These are phyloP conservation scores for Acacia confusa DNA, from an alignment of 306 rosid genomes.

Conservation along the genomic window DNA sequence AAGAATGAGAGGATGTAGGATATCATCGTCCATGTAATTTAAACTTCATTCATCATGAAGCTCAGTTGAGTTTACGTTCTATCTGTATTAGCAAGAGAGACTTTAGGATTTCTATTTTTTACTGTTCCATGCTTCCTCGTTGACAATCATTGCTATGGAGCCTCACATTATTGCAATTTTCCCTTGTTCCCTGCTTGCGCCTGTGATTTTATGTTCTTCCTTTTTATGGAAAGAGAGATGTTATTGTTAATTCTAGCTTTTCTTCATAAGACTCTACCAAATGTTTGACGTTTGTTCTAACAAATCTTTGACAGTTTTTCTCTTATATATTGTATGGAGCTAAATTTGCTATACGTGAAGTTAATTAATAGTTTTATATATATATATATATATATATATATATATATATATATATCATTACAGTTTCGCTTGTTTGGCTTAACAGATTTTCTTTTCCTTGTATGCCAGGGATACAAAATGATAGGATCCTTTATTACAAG, in stretches of 20 bases:
- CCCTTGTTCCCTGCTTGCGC: neutral
- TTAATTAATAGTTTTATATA: too few relatives aligned
- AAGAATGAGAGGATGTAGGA: constrained; percentile 11
- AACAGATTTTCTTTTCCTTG: constrained; percentile 34
- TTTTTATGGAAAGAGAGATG: neutral
- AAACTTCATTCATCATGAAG: neutral
- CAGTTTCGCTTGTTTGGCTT: constrained; percentile 31
- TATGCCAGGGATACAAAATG: constrained; percentile 67
- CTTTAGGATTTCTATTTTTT: neutral
- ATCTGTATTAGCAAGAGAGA: neutral
- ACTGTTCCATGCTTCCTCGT: neutral
- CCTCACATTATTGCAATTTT: neutral
- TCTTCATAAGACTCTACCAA: neutral
- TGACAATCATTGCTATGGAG: neutral
- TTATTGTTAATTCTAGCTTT: neutral
- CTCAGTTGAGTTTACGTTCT: neutral
- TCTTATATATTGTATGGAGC: neutral
- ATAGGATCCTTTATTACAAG: constrained; percentile 89
- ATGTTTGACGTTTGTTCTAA: neutral
- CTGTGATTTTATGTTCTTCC: neutral
- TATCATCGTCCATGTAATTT: neutral
- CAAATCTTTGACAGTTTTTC: too few relatives aligned
- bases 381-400: too few relatives aligned
- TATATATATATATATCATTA: neutral
- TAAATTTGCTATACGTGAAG: neutral